A percentile compares a stretch with the other conserved stretches of the same genome.
phyloP scores from a whole-genome alignment of 2,329 filamentous ascomycete genomes.

The Fusarium anthophilum region DNA sequence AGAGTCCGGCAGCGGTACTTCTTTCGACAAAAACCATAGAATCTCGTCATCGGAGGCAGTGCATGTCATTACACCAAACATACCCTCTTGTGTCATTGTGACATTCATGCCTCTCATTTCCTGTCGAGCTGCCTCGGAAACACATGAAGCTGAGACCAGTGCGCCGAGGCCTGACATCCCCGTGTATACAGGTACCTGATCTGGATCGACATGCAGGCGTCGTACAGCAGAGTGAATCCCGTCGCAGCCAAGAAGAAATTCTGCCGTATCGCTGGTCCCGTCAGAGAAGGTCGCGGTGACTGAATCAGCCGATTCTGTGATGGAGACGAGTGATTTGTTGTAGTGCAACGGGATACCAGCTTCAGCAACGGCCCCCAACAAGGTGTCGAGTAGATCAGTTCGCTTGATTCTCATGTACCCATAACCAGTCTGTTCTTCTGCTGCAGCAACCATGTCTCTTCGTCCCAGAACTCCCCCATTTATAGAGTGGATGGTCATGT shows the following conservation, averaged over 20 bases:
- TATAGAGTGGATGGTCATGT: background rate
- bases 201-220: background rate
- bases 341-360: background rate
- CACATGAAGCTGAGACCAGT: background rate
- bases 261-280: background rate
- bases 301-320: background rate
- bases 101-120: background rate
- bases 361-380: background rate
- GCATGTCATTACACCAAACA: background rate
- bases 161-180: background rate
- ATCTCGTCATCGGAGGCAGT: background rate
- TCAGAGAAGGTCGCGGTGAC: background rate
- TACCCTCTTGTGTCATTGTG: background rate
- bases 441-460: background rate
- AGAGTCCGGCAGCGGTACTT: background rate
- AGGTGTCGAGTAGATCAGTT: background rate
- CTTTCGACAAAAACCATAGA: background rate
- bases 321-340: background rate
- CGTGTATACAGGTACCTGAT: background rate
- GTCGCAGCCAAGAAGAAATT: background rate
- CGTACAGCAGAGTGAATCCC: background rate
- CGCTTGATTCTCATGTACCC: slow-evolving; percentile 1
- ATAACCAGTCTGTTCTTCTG: background rate
- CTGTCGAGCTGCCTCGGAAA: background rate
- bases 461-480: background rate